These are phyloP conservation scores for Ceratobasidium papillatum DNA, from an alignment of 1,284 basidiomycete species.

Conservation along the genomic window DNA sequence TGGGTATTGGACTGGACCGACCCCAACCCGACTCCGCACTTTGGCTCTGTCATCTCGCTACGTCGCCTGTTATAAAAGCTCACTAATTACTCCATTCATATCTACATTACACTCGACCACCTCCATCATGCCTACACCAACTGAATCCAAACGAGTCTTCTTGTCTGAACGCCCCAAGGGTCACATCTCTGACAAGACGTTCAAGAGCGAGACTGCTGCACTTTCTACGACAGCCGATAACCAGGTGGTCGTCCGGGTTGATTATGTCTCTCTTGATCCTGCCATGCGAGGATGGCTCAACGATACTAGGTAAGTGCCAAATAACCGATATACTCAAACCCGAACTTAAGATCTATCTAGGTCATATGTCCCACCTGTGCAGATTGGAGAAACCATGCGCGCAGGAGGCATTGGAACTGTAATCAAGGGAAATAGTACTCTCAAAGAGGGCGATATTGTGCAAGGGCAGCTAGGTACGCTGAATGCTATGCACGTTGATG, in stretches of 20 bases:
- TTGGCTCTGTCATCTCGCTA: slow-evolving; percentile 7
- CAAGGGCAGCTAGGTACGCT: slow-evolving; percentile 64
- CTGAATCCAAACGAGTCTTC: slow-evolving; percentile 70
- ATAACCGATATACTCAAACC: slow-evolving; percentile 61
- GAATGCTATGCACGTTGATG: not conserved
- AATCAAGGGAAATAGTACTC: slow-evolving; percentile 53
- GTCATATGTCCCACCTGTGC: slow-evolving; percentile 62
- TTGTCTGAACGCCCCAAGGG: slow-evolving; percentile 75
- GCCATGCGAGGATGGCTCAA: slow-evolving; percentile 86
- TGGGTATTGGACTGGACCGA: slow-evolving; percentile 4
- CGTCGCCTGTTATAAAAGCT: not conserved
- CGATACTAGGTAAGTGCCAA: slow-evolving; percentile 54
- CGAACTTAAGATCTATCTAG: slow-evolving; percentile 55
- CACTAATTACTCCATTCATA: not conserved
- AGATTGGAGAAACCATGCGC: slow-evolving; percentile 86
- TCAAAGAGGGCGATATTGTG: slow-evolving; percentile 74
- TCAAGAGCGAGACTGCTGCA: slow-evolving; percentile 60
- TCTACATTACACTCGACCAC: not conserved
- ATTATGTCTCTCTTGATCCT: slow-evolving; percentile 82
- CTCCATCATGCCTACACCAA: slow-evolving; percentile 49
- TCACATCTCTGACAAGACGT: slow-evolving; percentile 73
- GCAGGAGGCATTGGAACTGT: slow-evolving; percentile 75
- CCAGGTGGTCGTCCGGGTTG: slow-evolving; percentile 75
- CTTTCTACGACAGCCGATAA: slow-evolving; percentile 47
- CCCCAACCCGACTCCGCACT: slow-evolving; percentile 32